Evolutionary conservation across 768 basidiomycete genomes (phyloP).

Genomic region (Gloeopeniophorella convolvens): DNA sequence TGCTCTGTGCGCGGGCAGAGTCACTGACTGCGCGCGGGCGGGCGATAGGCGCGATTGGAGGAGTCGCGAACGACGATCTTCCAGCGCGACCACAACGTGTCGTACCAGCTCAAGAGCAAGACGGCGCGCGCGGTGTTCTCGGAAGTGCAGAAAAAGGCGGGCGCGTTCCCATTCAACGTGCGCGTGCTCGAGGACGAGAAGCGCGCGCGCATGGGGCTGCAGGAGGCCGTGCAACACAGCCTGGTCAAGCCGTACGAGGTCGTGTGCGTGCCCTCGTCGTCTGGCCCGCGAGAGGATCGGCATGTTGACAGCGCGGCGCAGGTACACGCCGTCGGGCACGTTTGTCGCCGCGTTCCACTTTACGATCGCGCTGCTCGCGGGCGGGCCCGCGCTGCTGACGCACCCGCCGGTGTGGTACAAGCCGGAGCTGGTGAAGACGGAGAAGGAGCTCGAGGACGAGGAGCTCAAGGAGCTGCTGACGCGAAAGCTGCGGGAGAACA

Average conservation of each 20-base stretch:
- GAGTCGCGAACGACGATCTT: conserved; percentile 90
- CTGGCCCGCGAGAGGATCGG: not conserved
- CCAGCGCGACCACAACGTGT: conserved; percentile 79
- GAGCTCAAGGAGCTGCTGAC: conserved; percentile 75
- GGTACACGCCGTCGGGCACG: conserved; percentile 76
- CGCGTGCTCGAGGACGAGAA: conserved; percentile 94
- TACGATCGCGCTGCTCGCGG: conserved; percentile 88
- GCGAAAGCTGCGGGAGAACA: conserved; percentile 77
- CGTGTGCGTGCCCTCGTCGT: conserved; percentile 47
- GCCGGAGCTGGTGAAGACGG: conserved; percentile 82
- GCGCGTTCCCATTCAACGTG: conserved; percentile 96
- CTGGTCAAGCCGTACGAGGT: conserved; percentile 95
- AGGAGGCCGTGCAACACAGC: conserved; percentile 92
- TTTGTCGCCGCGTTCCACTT: conserved; percentile 96
- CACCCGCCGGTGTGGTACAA: conserved; percentile 92
- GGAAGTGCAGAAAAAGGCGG: conserved; percentile 97
- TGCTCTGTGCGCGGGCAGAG: conserved; percentile 11
- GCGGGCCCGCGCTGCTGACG: conserved; percentile 82
- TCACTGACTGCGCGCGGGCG: conserved; percentile 1
- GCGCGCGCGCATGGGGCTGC: conserved; percentile 87
- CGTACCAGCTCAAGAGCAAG: conserved; percentile 97
- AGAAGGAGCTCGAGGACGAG: conserved; percentile 84
- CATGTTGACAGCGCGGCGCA: conserved; percentile 25
- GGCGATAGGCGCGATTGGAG: conserved; percentile 70
- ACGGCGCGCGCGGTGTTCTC: conserved; percentile 94